Evolutionary conservation across 2,329 filamentous ascomycete genomes (phyloP).

Genomic region (Elsinoe arachidis): DNA sequence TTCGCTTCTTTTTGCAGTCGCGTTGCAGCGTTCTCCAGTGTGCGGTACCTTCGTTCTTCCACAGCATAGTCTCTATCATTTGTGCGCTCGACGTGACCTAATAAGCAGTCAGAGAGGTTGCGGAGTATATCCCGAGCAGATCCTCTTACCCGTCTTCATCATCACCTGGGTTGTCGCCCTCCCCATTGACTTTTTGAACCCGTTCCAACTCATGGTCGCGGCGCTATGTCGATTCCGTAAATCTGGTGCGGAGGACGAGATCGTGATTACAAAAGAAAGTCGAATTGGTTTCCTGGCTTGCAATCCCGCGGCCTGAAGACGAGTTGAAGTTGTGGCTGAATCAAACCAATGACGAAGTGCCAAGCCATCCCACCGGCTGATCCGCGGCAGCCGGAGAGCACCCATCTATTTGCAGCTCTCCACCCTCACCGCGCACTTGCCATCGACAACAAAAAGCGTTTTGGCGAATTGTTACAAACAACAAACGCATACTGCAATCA

Average conservation of each 20-base stretch:
- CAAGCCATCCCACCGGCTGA: not conserved
- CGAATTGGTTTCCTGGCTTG: no score
- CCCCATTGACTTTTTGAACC: slow-evolving; percentile 58
- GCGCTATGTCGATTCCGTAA: no score
- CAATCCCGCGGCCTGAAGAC: no score
- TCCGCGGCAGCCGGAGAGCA: not conserved
- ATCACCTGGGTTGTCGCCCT: slow-evolving; percentile 94
- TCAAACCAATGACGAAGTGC: slow-evolving; percentile 3
- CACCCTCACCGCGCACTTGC: not conserved
- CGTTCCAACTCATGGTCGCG: slow-evolving; percentile 51
- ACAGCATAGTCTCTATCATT: slow-evolving; percentile 98
- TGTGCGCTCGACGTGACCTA: slow-evolving; percentile 93
- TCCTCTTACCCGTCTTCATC: slow-evolving; percentile 83
- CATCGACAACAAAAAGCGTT: no score
- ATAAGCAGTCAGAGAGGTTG: not conserved
- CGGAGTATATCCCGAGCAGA: not conserved
- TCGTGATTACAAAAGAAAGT: no score
- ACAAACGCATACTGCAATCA: no score
- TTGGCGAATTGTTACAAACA: no score
- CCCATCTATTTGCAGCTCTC: not conserved
- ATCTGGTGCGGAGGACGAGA: no score
- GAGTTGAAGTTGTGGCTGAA: no score
- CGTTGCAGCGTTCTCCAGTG: slow-evolving; percentile 89
- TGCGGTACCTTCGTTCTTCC: slow-evolving; percentile 83
- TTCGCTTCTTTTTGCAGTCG: slow-evolving; percentile 96